Percentiles rank a stretch among this genome's conserved stretches.
Evolutionary conservation across 148 eudicot genomes (phyloP).

Genomic region (Vaccinium darrowii): DNA sequence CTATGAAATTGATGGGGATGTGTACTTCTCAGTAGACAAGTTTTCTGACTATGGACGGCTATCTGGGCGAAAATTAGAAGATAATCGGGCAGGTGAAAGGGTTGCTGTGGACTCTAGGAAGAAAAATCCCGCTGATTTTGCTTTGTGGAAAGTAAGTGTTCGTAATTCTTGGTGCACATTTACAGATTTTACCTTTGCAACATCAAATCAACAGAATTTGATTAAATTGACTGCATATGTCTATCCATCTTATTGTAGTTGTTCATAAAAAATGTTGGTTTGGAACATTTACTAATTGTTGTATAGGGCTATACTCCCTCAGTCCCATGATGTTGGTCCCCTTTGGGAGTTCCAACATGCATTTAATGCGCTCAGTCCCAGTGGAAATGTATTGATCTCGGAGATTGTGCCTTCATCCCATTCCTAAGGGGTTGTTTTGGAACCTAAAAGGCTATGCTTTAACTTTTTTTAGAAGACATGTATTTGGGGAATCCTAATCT

Average conservation of each 20-base stretch:
- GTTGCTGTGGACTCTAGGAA: slow-evolving; percentile 85
- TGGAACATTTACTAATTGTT: background rate
- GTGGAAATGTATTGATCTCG: background rate
- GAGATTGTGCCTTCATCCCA: background rate
- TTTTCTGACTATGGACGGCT: slow-evolving; percentile 73
- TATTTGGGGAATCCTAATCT: background rate
- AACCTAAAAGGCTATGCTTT: background rate
- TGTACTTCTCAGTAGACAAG: slow-evolving; percentile 82
- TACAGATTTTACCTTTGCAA: background rate
- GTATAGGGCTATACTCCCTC: background rate
- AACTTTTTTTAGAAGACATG: background rate
- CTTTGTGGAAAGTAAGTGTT: slow-evolving; percentile 83
- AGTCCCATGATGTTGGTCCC: background rate
- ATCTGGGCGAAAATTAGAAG: slow-evolving; percentile 90
- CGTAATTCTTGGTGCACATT: background rate
- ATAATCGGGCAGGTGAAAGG: slow-evolving; percentile 94
- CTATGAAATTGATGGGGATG: slow-evolving; percentile 70
- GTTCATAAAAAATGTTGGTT: background rate
- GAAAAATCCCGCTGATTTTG: slow-evolving; percentile 93
- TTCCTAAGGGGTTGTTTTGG: background rate
- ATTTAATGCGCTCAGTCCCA: background rate
- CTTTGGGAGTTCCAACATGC: background rate
- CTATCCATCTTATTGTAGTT: background rate
- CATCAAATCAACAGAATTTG: background rate
- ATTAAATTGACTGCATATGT: background rate